Conservation (phyloP, 148 eudicot species). For the Pharnaceum exiguum region DNA sequence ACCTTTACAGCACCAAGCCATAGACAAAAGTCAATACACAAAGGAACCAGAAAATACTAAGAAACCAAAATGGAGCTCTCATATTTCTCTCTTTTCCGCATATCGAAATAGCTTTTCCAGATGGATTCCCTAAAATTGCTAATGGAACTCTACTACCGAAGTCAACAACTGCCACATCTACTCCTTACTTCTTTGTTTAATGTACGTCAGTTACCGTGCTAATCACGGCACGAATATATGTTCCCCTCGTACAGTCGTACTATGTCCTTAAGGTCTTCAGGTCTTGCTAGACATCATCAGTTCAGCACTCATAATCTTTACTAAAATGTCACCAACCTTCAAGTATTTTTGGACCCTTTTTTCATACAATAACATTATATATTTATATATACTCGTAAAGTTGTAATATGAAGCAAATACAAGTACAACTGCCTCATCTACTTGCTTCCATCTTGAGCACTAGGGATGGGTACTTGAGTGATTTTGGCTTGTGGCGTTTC, state of each 20-base stretch:
- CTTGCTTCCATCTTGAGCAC: slow-evolving; percentile 3
- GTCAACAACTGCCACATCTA: too few species aligned
- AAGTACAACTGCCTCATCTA: neutral
- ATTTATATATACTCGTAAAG: too few species aligned
- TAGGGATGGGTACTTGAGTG: slow-evolving; percentile 2
- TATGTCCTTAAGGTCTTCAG: too few species aligned
- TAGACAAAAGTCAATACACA: slow-evolving; percentile 12
- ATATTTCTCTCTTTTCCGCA: neutral
- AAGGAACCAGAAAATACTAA: too few species aligned
- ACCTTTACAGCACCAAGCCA: slow-evolving; percentile 2
- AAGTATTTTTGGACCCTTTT: too few species aligned
- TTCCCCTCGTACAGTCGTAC: too few species aligned
- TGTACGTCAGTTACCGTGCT: slow-evolving; percentile 10
- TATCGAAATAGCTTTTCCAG: neutral
- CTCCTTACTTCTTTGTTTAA: neutral
- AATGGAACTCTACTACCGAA: neutral
- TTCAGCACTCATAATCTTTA: too few species aligned
- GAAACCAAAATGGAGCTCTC: neutral
- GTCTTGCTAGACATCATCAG: too few species aligned
- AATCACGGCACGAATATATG: slow-evolving; percentile 16
- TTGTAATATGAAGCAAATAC: too few species aligned
- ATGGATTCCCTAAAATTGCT: slow-evolving; percentile 1
- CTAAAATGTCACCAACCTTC: too few species aligned
- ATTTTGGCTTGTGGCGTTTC: neutral
- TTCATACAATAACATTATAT: too few species aligned